Evolutionary conservation across 169 alveolate genomes (phyloP), one percentile per base, ranked within the genome.

Genomic region (Plasmodium gaboni): DNA sequence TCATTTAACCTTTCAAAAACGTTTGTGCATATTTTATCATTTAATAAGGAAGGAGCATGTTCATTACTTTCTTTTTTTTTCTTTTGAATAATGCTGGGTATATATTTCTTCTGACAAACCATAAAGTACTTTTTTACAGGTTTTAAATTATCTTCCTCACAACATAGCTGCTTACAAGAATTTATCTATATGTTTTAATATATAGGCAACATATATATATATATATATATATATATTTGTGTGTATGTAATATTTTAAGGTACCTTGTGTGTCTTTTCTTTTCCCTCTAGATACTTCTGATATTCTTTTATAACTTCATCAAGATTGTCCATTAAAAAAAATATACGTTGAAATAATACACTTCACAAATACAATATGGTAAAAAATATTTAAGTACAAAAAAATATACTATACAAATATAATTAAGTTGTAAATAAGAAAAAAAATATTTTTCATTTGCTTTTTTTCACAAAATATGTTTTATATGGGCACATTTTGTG

Each of bases 1-100:
- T 95, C 97, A 38, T 97, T 95, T 60, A 95, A 92, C 38, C 97
- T 67, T 42, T 94, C 97, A 74, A 95, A 94, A 15, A 95, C 97
- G 48, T 70, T 87, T 65, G 24, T 22, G 46, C 53, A 55, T 72
- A 1, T 92, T 80, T 51, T 70, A 46, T 3, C 57, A 19, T 19
- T 44, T 26, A 48, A 46, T 70, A 53, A 28, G 48, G n/a, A 32
- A 46, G 17, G 38, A 83, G 13, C 53, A 38, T 87, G 12, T n/a
- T 44, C 55, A 65, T 68, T n/a, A 15, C 10, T 48, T 13, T 55
- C 2, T 13, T 68, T n/a, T 51, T 8, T 10, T 22, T 44, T 53
- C 19, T 73, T 57, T 88, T 48, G 46, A 73, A 88, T 22, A 88
- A 22, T 24, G 15, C 19, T 15, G 38, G 24, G 59, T 74, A 19